Evolutionary conservation across 805 yeast species (phyloP), one percentile per base, ranked within the genome.

Genomic region (Kazachstania psychrophila): DNA sequence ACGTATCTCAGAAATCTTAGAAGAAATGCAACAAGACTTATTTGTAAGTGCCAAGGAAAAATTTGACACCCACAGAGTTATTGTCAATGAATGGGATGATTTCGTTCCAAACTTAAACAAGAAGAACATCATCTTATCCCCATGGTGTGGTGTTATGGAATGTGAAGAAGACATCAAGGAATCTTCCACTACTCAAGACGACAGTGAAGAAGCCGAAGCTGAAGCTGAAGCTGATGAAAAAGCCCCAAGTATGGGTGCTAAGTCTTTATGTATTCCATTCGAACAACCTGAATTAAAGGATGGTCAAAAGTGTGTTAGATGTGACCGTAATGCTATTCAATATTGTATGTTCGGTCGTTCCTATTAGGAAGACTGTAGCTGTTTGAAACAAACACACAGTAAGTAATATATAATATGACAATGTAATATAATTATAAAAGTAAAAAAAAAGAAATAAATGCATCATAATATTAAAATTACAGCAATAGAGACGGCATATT

Each of bases 201-300:
- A 77, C 51, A 82, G 86, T 48, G 89, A 81, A 45, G 94, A 83
- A 48, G 85, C 77, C 49, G 95, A 83, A 61, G 80, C 70, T 33
- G 94, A 83, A 48, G 85, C 77, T 49, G 95, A 83, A 61, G 80
- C 70, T 33, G 99, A 92, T 59, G 97, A 92, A 57, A 82, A 84
- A 62, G 86, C 98, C 17, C 99, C 99, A 59, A 78, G 94, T 36
- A 92, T 92, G 99, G 99, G 99, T 58, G 99, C 99, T 48, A 92
- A 92, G 71, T 82, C 95, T 15, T 72, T 92, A 64, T 92, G 99
- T 75, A 88, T 88, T 61, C 98, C 98, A 47, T 79, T 78, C 57
- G 82, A 84, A 27, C 97, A 89, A 69, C 96, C 95, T 41, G 75
- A 67, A 53, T 73, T 89, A 62, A 75, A 75, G 60, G 66, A 61